These are phyloP conservation scores for Syzygium aqueum DNA, from an alignment of 345 rosid species.

Conservation along the genomic window DNA sequence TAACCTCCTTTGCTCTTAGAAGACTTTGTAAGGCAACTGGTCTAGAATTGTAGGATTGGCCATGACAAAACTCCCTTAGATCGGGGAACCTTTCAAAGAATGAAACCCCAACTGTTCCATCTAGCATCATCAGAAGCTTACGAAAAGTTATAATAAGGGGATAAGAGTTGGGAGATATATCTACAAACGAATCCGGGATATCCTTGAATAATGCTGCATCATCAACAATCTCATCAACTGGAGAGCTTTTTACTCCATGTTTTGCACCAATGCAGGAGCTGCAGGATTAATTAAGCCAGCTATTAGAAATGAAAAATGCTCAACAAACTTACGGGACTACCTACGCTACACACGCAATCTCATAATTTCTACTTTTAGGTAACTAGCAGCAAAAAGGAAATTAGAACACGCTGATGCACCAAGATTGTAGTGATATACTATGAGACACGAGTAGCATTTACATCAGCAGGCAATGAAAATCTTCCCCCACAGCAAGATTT, in stretches of 20 bases:
- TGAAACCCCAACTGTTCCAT: slow-evolving; percentile 36
- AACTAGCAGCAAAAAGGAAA: neutral
- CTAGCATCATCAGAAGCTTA: slow-evolving; percentile 54
- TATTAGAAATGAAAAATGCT: neutral
- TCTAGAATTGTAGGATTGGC: slow-evolving; percentile 5
- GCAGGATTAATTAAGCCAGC: neutral
- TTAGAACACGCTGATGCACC: neutral
- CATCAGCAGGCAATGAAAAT: neutral
- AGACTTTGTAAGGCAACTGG: slow-evolving; percentile 15
- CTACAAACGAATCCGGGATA: slow-evolving; percentile 31
- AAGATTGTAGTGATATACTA: neutral
- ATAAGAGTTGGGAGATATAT: slow-evolving; percentile 14
- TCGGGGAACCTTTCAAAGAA: slow-evolving; percentile 37
- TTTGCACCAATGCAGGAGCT: slow-evolving; percentile 26
- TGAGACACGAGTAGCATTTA: neutral
- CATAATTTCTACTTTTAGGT: neutral
- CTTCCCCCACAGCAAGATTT: neutral
- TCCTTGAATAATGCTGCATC: slow-evolving; percentile 23
- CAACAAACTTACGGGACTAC: neutral
- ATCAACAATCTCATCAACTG: slow-evolving; percentile 20
- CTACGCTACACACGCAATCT: neutral
- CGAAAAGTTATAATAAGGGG: slow-evolving; percentile 47
- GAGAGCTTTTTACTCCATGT: slow-evolving; percentile 3
- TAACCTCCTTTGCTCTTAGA: slow-evolving; percentile 35
- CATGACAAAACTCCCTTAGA: slow-evolving; percentile 10